These are phyloP conservation scores for Collybia sordida DNA, from an alignment of 768 basidiomycete genomes.

Conservation along the genomic window DNA sequence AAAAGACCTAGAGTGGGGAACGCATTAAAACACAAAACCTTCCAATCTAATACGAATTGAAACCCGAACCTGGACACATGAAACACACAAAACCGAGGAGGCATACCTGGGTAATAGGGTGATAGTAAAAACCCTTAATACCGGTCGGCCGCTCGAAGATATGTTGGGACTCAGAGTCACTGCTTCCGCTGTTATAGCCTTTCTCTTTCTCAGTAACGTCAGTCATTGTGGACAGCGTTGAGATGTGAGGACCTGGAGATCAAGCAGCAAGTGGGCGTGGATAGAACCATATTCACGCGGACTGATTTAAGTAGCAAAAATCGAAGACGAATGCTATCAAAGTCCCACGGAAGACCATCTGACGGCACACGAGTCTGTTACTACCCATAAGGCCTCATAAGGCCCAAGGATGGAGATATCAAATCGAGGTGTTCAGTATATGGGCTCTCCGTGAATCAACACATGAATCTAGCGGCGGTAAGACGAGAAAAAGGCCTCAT, in stretches of 20 bases:
- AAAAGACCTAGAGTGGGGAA: constrained; percentile 48
- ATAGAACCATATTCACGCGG: neutral
- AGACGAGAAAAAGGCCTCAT: too few species aligned
- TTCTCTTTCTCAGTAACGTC: constrained; percentile 15
- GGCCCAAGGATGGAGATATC: too few species aligned
- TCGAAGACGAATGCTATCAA: too few species aligned
- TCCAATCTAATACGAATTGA: neutral
- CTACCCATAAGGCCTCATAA: too few species aligned
- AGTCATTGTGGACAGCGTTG: neutral
- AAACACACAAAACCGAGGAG: constrained; percentile 62
- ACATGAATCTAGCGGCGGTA: too few species aligned
- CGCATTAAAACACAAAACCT: neutral
- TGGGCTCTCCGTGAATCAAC: too few species aligned
- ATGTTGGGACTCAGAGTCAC: constrained; percentile 23
- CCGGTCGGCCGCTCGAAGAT: constrained; percentile 32
- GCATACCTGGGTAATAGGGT: constrained; percentile 50
- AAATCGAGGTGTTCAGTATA: too few species aligned
- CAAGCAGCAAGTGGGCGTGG: neutral
- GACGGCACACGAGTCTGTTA: too few species aligned
- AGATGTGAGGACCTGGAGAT: neutral
- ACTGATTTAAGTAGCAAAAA: too few species aligned
- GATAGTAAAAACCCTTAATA: constrained; percentile 47
- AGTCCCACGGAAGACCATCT: too few species aligned
- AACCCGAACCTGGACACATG: constrained; percentile 43
- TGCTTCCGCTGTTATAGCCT: constrained; percentile 19